Percentiles rank a stretch among this genome's conserved stretches.
Conservation (phyloP, 176 grass and related monocot genomes). For the Aegilops longissima region DNA sequence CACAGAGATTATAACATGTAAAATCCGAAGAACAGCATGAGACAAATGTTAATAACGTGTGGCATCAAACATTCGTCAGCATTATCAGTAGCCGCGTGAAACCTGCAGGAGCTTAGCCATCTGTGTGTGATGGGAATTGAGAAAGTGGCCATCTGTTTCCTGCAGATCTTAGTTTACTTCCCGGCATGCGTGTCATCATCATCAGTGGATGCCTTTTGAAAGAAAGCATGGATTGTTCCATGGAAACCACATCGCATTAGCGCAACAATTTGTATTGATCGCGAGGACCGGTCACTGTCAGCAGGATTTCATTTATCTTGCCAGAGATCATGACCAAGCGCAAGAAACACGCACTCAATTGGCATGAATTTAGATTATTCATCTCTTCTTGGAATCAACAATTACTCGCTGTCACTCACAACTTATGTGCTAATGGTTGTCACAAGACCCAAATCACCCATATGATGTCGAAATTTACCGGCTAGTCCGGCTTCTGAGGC, state of each 20-base stretch:
- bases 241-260: slow-evolving; percentile 22
- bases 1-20: neutral
- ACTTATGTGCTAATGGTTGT: no score
- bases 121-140: neutral
- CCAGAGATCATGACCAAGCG: neutral
- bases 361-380: neutral
- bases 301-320: neutral
- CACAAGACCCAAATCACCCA: no score
- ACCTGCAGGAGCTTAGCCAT: neutral
- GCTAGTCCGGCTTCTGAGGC: no score
- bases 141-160: slow-evolving; percentile 19
- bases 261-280: neutral
- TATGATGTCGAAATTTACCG: no score
- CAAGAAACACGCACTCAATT: neutral
- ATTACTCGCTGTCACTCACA: neutral
- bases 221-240: slow-evolving; percentile 1
- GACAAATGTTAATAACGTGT: neutral
- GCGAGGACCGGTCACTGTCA: neutral
- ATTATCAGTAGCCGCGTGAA: neutral
- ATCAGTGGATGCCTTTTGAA: neutral
- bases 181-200: neutral
- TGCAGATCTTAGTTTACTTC: neutral
- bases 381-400: neutral
- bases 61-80: neutral
- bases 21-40: neutral